phyloP scores from a whole-genome alignment of 805 yeast species.

The Hagleromyces aurorensis region DNA sequence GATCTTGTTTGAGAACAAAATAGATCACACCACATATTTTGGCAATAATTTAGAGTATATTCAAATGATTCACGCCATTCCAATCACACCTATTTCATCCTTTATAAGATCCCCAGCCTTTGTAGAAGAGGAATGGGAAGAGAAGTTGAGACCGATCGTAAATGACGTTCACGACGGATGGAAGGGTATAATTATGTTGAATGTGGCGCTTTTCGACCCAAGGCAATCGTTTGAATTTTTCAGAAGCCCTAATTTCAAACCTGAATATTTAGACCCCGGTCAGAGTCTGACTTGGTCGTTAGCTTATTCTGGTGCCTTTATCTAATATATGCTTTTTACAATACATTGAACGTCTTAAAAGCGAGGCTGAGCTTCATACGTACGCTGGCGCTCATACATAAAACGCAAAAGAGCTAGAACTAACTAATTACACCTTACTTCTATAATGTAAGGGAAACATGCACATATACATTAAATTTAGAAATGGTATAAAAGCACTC shows the following conservation, averaged over 20 bases:
- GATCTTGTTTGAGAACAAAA: slow-evolving; percentile 62
- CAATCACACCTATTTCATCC: slow-evolving; percentile 60
- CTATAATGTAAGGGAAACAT: no score
- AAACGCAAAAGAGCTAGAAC: no score
- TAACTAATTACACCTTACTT: no score
- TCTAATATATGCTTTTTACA: no score
- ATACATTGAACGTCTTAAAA: no score
- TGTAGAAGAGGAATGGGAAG: slow-evolving; percentile 58
- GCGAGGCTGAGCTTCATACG: no score
- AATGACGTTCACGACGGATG: slow-evolving; percentile 54
- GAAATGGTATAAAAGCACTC: no score
- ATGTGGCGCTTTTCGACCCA: slow-evolving; percentile 71
- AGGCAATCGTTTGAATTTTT: slow-evolving; percentile 53
- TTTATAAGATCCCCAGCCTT: slow-evolving; percentile 47
- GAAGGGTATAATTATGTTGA: slow-evolving; percentile 65
- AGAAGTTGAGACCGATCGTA: slow-evolving; percentile 38
- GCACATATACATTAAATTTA: no score
- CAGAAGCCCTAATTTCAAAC: slow-evolving; percentile 43
- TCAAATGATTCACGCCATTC: slow-evolving; percentile 74
- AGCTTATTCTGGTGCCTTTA: slow-evolving; percentile 49
- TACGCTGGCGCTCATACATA: no score
- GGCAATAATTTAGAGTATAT: slow-evolving; percentile 67
- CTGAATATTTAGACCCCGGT: slow-evolving; percentile 66
- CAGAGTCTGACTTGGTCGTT: slow-evolving; percentile 84
- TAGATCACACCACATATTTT: slow-evolving; percentile 68